Base-by-base conservation (phyloP, 129 eudicot genomes). In the Gnaphalium uliginosum region DNA sequence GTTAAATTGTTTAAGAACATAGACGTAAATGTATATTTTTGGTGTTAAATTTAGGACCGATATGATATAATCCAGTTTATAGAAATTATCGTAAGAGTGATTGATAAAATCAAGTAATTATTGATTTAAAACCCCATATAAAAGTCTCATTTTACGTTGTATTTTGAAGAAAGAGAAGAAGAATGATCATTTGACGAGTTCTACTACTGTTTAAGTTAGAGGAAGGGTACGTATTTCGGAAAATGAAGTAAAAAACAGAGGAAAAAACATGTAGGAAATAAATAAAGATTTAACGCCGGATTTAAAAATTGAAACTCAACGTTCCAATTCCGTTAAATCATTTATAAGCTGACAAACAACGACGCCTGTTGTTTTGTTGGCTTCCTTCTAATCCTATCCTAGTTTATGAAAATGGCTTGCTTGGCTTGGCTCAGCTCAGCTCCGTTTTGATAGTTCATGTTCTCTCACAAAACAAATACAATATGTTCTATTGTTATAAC, bases 291-390 rank as follows among this genome's bases (percentile, higher is more conserved):
- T 74, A 41, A 73, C 67, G 83, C 76, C 65, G 76, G 81, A 76
- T 61, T 76, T 79, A 69, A 77, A 74, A 84, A 75, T 69, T 63
- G 48, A 15, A 21, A 76, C 74, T 79, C 79, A 82, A 80, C 89
- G 84, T 83, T 82, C 43, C 84, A 78, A 83, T 74, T 77, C 78
- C 82, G 83, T 77, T 75, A 63, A 43, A 68, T 75, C 87, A 83
- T 76, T 71, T 79, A 79, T 69, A 69, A 75, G 60, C 81, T 68
- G 81, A 79, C 87, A 79, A 82, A 79, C n/a, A 33, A 27, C 30
- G 78, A 71, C 76, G 84, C 72, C 81, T 79, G 46, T 83, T 83
- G 4, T 79, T 73, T 83, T 83, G 84, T 79, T 64, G 23, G 33
- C 79, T 79, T 83, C 79, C 73, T 66, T 58, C 23, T 77, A 58